Evolutionary conservation across 805 yeast species (phyloP).

Genomic region (Phaffomyces thermotolerans): DNA sequence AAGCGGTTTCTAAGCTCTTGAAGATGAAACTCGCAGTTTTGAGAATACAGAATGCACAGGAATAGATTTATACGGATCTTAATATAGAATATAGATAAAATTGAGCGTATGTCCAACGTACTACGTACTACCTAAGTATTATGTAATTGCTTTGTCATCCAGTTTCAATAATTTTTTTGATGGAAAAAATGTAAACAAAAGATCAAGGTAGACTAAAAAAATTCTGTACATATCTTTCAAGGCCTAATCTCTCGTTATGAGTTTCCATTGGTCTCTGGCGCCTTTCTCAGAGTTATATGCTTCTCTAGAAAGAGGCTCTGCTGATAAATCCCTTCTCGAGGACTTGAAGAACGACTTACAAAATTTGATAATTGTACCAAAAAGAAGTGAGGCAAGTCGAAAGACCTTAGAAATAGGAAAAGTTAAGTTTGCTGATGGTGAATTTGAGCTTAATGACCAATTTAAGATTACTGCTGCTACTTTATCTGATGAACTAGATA

Average conservation of each 20-base stretch:
- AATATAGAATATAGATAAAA: background rate
- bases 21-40: constrained; percentile 25
- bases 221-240: background rate
- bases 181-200: constrained; percentile 7
- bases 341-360: constrained; percentile 40
- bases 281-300: constrained; percentile 16
- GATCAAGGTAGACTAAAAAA: background rate
- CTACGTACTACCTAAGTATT: background rate
- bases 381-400: constrained; percentile 41
- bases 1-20: constrained; percentile 27
- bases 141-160: background rate
- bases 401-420: constrained; percentile 38
- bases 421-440: constrained; percentile 45
- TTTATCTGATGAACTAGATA: constrained; percentile 55
- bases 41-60: constrained; percentile 3
- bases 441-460: constrained; percentile 54
- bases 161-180: background rate
- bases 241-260: constrained; percentile 6
- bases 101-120: background rate
- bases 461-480: constrained; percentile 55
- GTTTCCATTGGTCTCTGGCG: constrained; percentile 16
- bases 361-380: constrained; percentile 34
- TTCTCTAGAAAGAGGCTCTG: constrained; percentile 11
- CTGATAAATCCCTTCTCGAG: constrained; percentile 10
- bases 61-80: background rate